Percentiles rank a stretch among this genome's conserved stretches.
These are phyloP conservation scores for Clavulina sp. DNA, from an alignment of 768 basidiomycete genomes.

Conservation along the genomic window DNA sequence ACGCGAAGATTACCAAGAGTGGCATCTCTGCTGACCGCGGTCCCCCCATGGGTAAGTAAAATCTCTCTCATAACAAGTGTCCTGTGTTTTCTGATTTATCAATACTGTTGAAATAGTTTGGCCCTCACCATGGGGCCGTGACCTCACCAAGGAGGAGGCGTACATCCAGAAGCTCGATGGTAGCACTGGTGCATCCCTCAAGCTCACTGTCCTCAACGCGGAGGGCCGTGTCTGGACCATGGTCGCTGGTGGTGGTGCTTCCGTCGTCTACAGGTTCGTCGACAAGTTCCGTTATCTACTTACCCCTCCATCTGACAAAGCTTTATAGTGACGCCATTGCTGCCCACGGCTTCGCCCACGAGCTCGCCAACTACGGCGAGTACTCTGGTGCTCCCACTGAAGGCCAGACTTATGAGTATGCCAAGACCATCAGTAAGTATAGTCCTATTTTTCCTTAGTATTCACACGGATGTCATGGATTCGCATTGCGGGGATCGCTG, in stretches of 20 bases:
- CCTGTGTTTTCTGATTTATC: constrained; percentile 2
- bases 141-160: constrained; percentile 95
- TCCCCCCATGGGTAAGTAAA: constrained; percentile 63
- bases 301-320: not conserved
- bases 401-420: constrained; percentile 98
- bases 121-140: constrained; percentile 92
- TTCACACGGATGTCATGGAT: not conserved
- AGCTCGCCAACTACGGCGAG: constrained; percentile 98
- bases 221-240: constrained; percentile 98
- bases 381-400: constrained; percentile 97
- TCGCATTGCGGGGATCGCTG: too few relatives aligned
- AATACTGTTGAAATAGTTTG: constrained; percentile 33
- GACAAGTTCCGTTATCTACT: not conserved
- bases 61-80: constrained; percentile 5
- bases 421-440: constrained; percentile 82
- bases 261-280: constrained; percentile 33
- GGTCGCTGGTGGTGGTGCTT: constrained; percentile 93
- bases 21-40: constrained; percentile 75
- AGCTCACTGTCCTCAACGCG: constrained; percentile 89
- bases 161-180: constrained; percentile 98
- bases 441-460: not conserved
- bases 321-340: constrained; percentile 45
- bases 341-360: constrained; percentile 92
- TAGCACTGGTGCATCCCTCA: constrained; percentile 94
- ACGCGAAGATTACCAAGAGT: constrained; percentile 30